phyloP scores from a whole-genome alignment of 805 yeast genomes.

The Metschnikowia similis region DNA sequence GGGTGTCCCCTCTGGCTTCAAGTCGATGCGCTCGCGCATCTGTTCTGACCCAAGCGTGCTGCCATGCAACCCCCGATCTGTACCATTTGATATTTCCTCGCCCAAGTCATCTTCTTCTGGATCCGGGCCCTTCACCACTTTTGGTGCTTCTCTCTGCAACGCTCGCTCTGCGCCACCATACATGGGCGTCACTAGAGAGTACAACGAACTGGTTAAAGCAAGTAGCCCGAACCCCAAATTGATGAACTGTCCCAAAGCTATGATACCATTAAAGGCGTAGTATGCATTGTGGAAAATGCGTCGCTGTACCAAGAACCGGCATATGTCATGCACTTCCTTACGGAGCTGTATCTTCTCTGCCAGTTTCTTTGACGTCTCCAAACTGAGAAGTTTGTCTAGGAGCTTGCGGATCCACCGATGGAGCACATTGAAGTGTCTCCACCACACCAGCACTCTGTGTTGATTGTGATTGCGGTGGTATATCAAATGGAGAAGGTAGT shows the following conservation, averaged over 20 bases:
- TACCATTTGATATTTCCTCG: slow-evolving; percentile 10
- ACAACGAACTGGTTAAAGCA: slow-evolving; percentile 50
- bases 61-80: neutral
- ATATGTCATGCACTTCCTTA: slow-evolving; percentile 14
- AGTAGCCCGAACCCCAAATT: slow-evolving; percentile 66
- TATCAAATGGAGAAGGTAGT: slow-evolving; percentile 53
- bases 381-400: slow-evolving; percentile 24
- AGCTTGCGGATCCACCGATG: slow-evolving; percentile 52
- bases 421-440: slow-evolving; percentile 61
- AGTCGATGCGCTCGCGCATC: neutral
- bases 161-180: slow-evolving; percentile 12
- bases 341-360: slow-evolving; percentile 11
- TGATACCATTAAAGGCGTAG: slow-evolving; percentile 59
- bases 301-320: slow-evolving; percentile 29
- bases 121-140: neutral
- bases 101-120: slow-evolving; percentile 14
- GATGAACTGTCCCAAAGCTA: slow-evolving; percentile 74
- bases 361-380: slow-evolving; percentile 13
- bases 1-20: neutral
- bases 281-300: slow-evolving; percentile 46
- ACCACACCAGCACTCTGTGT: slow-evolving; percentile 71
- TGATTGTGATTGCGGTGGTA: slow-evolving; percentile 75
- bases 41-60: neutral
- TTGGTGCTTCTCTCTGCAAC: neutral
- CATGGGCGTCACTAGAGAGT: slow-evolving; percentile 18